A percentile compares a stretch with the other conserved stretches of the same genome.
These are phyloP conservation scores for Didymella segeticola DNA, from an alignment of 2,329 filamentous ascomycete genomes.

Conservation along the genomic window DNA sequence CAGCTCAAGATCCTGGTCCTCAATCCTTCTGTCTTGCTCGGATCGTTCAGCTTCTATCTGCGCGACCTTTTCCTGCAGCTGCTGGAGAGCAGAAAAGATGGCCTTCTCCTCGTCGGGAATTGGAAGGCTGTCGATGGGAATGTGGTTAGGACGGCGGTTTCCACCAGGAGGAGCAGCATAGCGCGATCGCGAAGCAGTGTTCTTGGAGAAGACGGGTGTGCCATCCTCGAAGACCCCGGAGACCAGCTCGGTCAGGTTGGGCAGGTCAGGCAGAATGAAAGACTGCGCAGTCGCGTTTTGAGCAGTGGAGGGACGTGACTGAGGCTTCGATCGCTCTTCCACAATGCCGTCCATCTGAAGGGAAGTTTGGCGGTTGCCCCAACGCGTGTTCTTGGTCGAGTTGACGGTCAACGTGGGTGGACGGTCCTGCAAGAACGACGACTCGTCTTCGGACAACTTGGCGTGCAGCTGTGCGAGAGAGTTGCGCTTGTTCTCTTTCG, in stretches of 20 bases:
- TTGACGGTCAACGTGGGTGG: conserved; percentile 52
- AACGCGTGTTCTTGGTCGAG: conserved; percentile 61
- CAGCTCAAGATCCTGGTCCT: conserved; percentile 61
- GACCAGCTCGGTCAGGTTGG: conserved; percentile 67
- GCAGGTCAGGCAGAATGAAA: conserved; percentile 66
- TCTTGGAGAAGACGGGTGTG: conserved; percentile 63
- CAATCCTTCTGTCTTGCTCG: conserved; percentile 56
- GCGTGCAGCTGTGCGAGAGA: conserved; percentile 64
- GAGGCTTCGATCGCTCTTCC: conserved; percentile 30
- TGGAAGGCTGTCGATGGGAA: conserved; percentile 60
- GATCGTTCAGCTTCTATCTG: conserved; percentile 64
- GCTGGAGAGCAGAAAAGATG: conserved; percentile 65
- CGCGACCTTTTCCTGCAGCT: conserved; percentile 64
- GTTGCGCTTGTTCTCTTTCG: conserved; percentile 51
- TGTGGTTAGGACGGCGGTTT: conserved; percentile 46
- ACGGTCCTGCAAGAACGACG: conserved; percentile 60
- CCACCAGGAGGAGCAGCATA: conserved; percentile 57
- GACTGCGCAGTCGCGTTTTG: conserved; percentile 63
- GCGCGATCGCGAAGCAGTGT: conserved; percentile 59
- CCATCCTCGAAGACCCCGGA: conserved; percentile 65
- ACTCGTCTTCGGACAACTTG: conserved; percentile 60
- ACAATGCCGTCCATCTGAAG: conserved; percentile 42
- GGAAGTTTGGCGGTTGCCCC: conserved; percentile 57
- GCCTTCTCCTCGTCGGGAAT: conserved; percentile 69
- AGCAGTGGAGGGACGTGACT: conserved; percentile 51